Conservation (phyloP, 768 basidiomycete genomes). For the Suillus weaverae region DNA sequence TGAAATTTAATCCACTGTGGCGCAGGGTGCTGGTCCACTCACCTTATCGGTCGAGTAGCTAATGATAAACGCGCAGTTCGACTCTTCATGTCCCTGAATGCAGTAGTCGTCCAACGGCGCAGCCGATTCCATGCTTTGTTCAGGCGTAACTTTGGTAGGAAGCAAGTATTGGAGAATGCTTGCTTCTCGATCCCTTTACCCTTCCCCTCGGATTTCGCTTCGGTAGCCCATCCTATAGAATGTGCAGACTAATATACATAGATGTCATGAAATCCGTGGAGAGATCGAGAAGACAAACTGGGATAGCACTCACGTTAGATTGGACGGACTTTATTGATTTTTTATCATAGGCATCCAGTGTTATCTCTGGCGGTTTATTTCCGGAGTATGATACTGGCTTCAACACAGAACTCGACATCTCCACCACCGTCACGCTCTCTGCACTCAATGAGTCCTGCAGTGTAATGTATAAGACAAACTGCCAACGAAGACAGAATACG, state of each 20-base stretch:
- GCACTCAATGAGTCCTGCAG: neutral
- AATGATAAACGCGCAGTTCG: neutral
- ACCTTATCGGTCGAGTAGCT: neutral
- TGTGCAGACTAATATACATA: neutral
- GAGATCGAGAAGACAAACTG: neutral
- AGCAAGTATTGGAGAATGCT: neutral
- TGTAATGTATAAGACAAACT: neutral
- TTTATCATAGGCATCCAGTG: neutral
- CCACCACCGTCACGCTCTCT: slow-evolving; percentile 4
- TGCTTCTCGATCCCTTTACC: neutral
- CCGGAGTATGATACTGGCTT: neutral
- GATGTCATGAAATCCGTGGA: neutral
- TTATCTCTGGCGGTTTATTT: neutral
- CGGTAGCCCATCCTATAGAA: neutral
- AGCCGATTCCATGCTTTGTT: neutral
- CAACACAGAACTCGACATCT: neutral
- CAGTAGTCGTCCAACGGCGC: neutral
- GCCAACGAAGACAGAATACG: neutral
- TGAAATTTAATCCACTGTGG: neutral
- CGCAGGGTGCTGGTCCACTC: neutral
- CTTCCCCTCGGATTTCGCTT: neutral
- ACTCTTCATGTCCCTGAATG: slow-evolving; percentile 1
- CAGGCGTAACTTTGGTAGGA: neutral
- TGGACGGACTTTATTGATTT: neutral
- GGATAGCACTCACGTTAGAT: neutral